Conservation (phyloP, 768 basidiomycete species). For the Suillus sp. region DNA sequence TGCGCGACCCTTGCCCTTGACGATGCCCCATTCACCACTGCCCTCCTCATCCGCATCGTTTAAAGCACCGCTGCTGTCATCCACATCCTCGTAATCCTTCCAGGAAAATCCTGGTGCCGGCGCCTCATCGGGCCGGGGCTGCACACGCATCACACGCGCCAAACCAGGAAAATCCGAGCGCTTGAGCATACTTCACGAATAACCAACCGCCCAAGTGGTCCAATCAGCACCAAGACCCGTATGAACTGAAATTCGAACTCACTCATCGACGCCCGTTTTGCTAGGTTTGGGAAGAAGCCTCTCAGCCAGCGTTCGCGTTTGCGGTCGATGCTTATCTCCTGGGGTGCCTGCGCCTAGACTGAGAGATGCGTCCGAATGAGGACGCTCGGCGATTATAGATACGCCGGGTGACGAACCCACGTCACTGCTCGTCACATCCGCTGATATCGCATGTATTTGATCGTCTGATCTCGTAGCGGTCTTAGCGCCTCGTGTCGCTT, state of each 20-base stretch:
- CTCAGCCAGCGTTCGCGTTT: constrained; percentile 64
- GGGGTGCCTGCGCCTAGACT: constrained; percentile 38
- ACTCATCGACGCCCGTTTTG: constrained; percentile 75
- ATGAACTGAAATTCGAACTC: constrained; percentile 28
- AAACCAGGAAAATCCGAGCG: constrained; percentile 53
- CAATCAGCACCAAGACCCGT: not conserved
- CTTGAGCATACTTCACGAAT: constrained; percentile 59
- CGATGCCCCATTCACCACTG: constrained; percentile 76
- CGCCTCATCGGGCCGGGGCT: constrained; percentile 54
- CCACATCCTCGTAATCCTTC: constrained; percentile 76
- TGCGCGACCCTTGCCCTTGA: constrained; percentile 53
- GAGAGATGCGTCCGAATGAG: constrained; percentile 31
- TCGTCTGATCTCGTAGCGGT: constrained; percentile 14
- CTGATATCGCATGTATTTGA: constrained; percentile 26
- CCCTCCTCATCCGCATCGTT: constrained; percentile 71
- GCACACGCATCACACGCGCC: constrained; percentile 72
- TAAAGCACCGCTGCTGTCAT: constrained; percentile 40
- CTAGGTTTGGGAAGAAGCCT: constrained; percentile 62
- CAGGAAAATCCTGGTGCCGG: constrained; percentile 70
- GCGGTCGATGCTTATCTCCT: constrained; percentile 29
- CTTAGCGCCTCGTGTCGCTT: constrained; percentile 16
- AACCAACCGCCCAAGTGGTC: constrained; percentile 11
- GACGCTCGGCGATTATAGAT: constrained; percentile 38
- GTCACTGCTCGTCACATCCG: constrained; percentile 47
- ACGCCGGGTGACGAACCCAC: constrained; percentile 51